Evolutionary conservation across 805 yeast species (phyloP), one percentile per base, ranked within the genome.

Genomic region (Candida anglica): DNA sequence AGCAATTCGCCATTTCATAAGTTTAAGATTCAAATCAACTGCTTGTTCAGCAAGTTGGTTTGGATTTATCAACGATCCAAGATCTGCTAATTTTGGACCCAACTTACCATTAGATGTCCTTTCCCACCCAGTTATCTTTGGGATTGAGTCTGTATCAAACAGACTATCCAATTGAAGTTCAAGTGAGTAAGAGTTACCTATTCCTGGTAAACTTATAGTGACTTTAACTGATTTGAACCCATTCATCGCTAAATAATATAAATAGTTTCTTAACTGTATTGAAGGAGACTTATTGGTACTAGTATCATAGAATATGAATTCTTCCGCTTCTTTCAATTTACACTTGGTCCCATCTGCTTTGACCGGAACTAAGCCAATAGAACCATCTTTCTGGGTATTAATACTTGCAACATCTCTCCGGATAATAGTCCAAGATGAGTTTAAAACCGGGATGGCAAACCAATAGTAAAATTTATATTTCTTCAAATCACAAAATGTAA

Each of bases 1-100:
- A 0, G 86, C 87, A 13, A 93, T 75, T 44, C 98, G 71, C 99
- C 99, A 93, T 52, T 88, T 87, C 98, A 93, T 93, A 28, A 93
- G 65, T 60, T 86, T 86, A 38, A 93, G 65, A 52, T 93, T 93
- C 37, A 93, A 69, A 54, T 89, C 96, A 5, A 88, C 89, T 0
- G 97, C 91, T 57, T 94, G 98, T 39, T 82, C 85, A 0, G 96
- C 91, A 15, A 93, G 64, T 43, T 83, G 80, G 9, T 68, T 42
- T 0, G 98, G 98, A 53, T 91, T 80, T 23, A 91, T 77, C 28
- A 93, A 63, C 0, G 87, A 61, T 1, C 93, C 88, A 35, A 93
- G 57, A 53, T 94, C 93, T 0, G 95, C 88, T 15, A 81, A 44
- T 49, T 87, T 86, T 1, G 98, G 96, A 0, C 82, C 81, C 10